phyloP scores from a whole-genome alignment of 1,139 yeast genomes.

The Candida mesenterica region DNA sequence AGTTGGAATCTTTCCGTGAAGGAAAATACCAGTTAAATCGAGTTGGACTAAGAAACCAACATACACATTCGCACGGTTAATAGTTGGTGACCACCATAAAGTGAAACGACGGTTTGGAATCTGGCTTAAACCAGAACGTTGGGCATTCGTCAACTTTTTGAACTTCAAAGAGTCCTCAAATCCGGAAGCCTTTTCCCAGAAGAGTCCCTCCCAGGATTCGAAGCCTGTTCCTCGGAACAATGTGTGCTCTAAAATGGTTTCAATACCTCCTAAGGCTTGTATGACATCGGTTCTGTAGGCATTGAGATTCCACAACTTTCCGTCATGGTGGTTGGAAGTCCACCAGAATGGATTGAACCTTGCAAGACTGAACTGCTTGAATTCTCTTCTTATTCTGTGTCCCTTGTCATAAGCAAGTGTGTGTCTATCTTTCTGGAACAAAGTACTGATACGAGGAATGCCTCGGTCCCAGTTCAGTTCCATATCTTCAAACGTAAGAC shows the following conservation, averaged over 20 bases:
- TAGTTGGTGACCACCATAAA: constrained; percentile 99
- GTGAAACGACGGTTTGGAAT: constrained; percentile 97
- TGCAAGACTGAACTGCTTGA: constrained; percentile 68
- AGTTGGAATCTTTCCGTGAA: constrained; percentile 98
- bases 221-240: constrained; percentile 96
- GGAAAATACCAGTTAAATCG: constrained; percentile 92
- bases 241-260: constrained; percentile 93
- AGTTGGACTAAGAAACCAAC: constrained; percentile 96
- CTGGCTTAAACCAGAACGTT: constrained; percentile 94
- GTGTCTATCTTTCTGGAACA: constrained; percentile 93
- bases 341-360: constrained; percentile 94
- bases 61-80: constrained; percentile 95
- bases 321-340: constrained; percentile 92
- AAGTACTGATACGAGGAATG: constrained; percentile 89
- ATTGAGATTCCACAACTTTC: constrained; percentile 90
- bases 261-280: constrained; percentile 96
- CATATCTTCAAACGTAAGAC: constrained; percentile 88
- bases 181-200: constrained; percentile 97
- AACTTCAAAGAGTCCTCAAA: constrained; percentile 95
- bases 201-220: constrained; percentile 97
- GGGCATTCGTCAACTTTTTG: constrained; percentile 95
- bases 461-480: constrained; percentile 97
- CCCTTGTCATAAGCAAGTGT: constrained; percentile 96
- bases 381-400: constrained; percentile 78
- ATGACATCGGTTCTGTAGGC: constrained; percentile 95